Evolutionary conservation across 2,329 filamentous ascomycete species (phyloP).

Genomic region (Aureobasidium musti): DNA sequence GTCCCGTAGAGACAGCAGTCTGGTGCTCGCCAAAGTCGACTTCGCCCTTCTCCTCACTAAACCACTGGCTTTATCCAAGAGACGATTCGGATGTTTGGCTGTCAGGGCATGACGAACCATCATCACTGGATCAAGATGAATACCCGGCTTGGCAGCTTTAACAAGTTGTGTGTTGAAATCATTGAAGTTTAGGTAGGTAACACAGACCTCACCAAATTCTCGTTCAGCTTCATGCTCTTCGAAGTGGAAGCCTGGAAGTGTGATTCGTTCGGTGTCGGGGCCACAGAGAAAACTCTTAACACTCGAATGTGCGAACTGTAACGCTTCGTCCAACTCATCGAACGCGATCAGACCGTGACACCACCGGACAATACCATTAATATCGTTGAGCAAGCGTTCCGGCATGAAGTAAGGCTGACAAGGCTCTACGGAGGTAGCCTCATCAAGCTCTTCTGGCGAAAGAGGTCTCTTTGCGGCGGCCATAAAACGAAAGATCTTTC

Average conservation of each 20-base stretch:
- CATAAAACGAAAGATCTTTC: neutral
- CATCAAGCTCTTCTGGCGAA: neutral
- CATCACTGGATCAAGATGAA: neutral
- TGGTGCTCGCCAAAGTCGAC: neutral
- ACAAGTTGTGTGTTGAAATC: neutral
- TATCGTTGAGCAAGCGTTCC: neutral
- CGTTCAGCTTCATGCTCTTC: neutral
- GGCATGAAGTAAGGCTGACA: neutral
- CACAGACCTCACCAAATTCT: neutral
- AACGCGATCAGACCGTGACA: neutral
- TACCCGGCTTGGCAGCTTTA: too few relatives aligned
- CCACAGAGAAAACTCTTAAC: neutral
- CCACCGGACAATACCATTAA: neutral
- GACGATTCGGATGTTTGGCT: too few relatives aligned
- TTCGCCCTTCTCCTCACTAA: neutral
- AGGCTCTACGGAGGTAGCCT: neutral
- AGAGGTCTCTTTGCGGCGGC: neutral
- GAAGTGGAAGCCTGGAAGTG: neutral
- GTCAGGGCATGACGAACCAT: neutral
- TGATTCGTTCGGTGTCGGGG: too few relatives aligned
- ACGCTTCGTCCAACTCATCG: neutral
- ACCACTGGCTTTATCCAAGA: neutral
- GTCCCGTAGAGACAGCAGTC: neutral
- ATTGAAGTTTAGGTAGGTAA: neutral
- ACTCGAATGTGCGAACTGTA: neutral